Evolutionary conservation across 768 basidiomycete species (phyloP).

Genomic region (Amanita rubescens): DNA sequence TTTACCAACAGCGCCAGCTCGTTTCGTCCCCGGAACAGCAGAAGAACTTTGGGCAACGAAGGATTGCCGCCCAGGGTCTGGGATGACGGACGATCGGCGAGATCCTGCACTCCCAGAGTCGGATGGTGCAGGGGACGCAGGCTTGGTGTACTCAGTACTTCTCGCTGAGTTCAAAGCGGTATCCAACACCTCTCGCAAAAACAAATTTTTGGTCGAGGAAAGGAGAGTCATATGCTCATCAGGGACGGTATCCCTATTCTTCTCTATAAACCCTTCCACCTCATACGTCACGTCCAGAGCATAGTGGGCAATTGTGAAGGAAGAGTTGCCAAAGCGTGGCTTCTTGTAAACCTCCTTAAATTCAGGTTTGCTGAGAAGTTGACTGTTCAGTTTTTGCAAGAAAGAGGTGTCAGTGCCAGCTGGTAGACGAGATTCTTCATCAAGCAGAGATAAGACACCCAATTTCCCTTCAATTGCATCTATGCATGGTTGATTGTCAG

Average conservation of each 20-base stretch:
- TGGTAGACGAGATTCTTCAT: slow-evolving; percentile 96
- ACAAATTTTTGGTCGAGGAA: slow-evolving; percentile 80
- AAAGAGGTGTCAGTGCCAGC: slow-evolving; percentile 90
- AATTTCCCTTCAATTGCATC: slow-evolving; percentile 97
- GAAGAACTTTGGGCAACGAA: slow-evolving; percentile 47
- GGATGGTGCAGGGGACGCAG: slow-evolving; percentile 69
- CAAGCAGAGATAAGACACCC: slow-evolving; percentile 88
- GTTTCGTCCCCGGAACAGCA: slow-evolving; percentile 39
- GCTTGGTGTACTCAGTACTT: slow-evolving; percentile 56
- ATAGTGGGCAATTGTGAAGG: slow-evolving; percentile 98
- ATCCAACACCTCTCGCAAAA: slow-evolving; percentile 93
- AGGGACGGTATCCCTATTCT: slow-evolving; percentile 97
- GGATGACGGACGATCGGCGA: slow-evolving; percentile 77
- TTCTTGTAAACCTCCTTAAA: slow-evolving; percentile 93
- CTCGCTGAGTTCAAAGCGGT: slow-evolving; percentile 74
- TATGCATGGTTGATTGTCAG: slow-evolving; percentile 98
- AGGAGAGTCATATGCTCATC: slow-evolving; percentile 94
- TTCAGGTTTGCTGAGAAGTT: slow-evolving; percentile 72
- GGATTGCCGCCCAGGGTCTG: slow-evolving; percentile 76
- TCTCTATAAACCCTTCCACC: slow-evolving; percentile 96
- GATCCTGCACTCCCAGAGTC: slow-evolving; percentile 73
- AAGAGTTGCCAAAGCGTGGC: slow-evolving; percentile 95
- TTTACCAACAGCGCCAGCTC: slow-evolving; percentile 58
- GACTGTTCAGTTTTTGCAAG: slow-evolving; percentile 83
- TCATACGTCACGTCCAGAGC: slow-evolving; percentile 98